Base-by-base conservation (phyloP, 805 yeast species). In the Zygoascus ofunaensis region DNA sequence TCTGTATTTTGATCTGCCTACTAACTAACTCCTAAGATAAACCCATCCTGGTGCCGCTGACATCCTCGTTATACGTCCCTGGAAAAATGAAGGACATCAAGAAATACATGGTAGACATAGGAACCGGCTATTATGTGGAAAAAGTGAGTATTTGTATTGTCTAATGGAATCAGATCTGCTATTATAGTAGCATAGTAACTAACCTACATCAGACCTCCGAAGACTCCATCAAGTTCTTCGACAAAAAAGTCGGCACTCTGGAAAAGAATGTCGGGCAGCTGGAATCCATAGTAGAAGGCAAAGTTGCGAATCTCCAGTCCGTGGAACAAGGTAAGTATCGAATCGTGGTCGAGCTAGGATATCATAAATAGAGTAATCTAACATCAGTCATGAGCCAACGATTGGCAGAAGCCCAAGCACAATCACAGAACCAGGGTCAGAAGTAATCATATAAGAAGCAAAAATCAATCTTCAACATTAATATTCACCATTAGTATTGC, bases 101-200 rank as follows among this genome's bases (percentile, higher is more conserved):
- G 48, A 78, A 73, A 47, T 92, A 82, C 55, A 69, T 92, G 60
- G 95, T 92, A 7, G 98, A 92, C 59, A 80, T 92, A 21, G 98
- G 98, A 30, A 92, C 98, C 0, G 97, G 97, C 2, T 92, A 92
- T 60, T 92, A 75, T 59, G 89, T 87, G 15, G 95, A 87, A 59
- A 92, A 92, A 53, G 59, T 54, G 30, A 17, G 53, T 23, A 22
- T 18, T 4, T 2, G 22, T 30, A 22, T 18, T 4, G 41, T 20
- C 37, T 22, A 30, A n/a, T n/a, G n/a, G n/a, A n/a, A n/a, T n/a
- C n/a, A n/a, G n/a, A n/a, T n/a, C n/a, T n/a, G n/a, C n/a, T 39
- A 17, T 8, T 22, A 14, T 26, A 41, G 37, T 19, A 28, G 23
- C 19, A 22, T 17, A 18, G 41, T 32, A 5, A n/a, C 24, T 14